phyloP scores from a whole-genome alignment of 257 asterid species.

The Buddleja alternifolia region DNA sequence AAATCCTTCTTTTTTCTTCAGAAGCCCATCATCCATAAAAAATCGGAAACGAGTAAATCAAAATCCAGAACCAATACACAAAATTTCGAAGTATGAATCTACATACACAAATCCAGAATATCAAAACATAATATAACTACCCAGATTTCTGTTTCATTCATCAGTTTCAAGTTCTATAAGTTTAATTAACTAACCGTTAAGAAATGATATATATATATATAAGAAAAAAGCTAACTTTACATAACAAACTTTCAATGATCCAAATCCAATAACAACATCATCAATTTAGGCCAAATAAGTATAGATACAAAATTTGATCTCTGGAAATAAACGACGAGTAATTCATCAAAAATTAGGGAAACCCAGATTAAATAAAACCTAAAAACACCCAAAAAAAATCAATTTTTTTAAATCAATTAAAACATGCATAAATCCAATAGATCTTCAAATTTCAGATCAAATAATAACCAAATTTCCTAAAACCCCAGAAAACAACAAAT shows the following conservation, averaged over 20 bases:
- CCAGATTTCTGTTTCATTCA: slow-evolving; percentile 22
- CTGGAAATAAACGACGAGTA: slow-evolving; percentile 25
- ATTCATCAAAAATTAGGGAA: slow-evolving; percentile 29
- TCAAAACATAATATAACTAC: not conserved
- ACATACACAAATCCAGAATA: slow-evolving; percentile 19
- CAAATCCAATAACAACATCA: slow-evolving; percentile 30
- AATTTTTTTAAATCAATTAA: slow-evolving; percentile 40
- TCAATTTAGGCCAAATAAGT: slow-evolving; percentile 16
- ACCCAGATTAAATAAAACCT: slow-evolving; percentile 38
- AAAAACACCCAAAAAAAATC: slow-evolving; percentile 33
- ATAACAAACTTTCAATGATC: slow-evolving; percentile 16
- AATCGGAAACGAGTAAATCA: slow-evolving; percentile 23
- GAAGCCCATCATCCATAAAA: slow-evolving; percentile 30
- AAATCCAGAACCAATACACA: not conserved
- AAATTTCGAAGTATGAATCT: slow-evolving; percentile 2
- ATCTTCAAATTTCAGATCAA: slow-evolving; percentile 74
- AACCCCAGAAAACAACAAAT: slow-evolving; percentile 31
- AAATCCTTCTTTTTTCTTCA: slow-evolving; percentile 32
- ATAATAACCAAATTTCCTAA: slow-evolving; percentile 39
- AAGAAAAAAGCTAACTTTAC: not conserved
- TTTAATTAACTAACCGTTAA: slow-evolving; percentile 16
- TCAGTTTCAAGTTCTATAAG: slow-evolving; percentile 28
- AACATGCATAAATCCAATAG: slow-evolving; percentile 44
- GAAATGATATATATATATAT: slow-evolving; percentile 25
- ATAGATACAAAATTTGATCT: slow-evolving; percentile 30